Base-by-base conservation (phyloP, 2,329 filamentous ascomycete species). In the Plectosphaerella plurivora region DNA sequence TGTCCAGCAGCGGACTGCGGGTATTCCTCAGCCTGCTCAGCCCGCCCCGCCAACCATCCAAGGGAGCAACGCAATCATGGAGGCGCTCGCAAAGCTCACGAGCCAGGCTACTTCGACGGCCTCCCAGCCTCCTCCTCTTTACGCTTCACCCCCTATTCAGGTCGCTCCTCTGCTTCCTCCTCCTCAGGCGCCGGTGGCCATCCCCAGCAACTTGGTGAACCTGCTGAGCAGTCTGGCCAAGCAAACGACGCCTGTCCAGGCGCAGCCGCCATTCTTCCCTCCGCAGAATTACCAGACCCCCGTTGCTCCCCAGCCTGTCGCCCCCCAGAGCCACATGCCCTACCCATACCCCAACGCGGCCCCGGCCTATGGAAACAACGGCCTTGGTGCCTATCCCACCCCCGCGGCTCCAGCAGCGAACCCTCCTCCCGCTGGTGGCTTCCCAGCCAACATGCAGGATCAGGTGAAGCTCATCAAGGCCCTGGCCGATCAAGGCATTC, bases 11-110 rank as follows among this genome's bases (percentile, higher is more conserved):
- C 44, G 44, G 53, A 37, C 22, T 47, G 45, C 58, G 55, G 60
- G 65, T 56, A 61, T 63, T 51, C 63, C 63, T 8, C 8, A 33
- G 41, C 59, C 72, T 51, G 73, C 77, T 22, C 41, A 18, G 41
- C 64, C 68, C 8, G 60, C 65, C 49, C 64, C 64, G 47, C 63
- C 71, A 54, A 66, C 64, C 56, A 68, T 77, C 52, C 77, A 75
- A 44, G 71, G 66, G 51, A 69, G 75, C 56, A 70, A 74, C 55
- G 86, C 84, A 59, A 91, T 94, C 61, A 77, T 92, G 70, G 88
- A 89, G 66, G 87, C 87, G 45, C 79, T 94, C 57, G 88, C 89
- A 58, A 89, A 89, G 64, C 88, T 94, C 72, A 88, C 88, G 39
- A 87, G 88, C 58, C 87, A 90, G 68, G 91, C 85, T 66, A 20